phyloP scores from a whole-genome alignment of 306 rosid genomes.

The Hylodesmum podocarpum region DNA sequence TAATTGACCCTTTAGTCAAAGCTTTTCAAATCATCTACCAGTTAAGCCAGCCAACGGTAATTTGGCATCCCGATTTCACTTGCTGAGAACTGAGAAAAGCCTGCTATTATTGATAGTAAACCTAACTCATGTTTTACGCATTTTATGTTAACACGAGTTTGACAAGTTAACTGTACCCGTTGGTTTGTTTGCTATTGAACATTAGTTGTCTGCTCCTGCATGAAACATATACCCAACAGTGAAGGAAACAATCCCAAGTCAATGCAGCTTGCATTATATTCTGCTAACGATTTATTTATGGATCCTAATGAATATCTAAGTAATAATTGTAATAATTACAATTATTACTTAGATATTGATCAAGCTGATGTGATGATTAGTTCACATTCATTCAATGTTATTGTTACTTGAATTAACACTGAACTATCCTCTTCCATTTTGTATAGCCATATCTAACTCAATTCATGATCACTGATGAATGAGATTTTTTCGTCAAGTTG shows the following conservation, averaged over 20 bases:
- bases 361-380: not conserved
- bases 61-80: not conserved
- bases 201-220: conserved; percentile 1
- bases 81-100: not conserved
- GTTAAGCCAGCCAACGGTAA: not conserved
- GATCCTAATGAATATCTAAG: not conserved
- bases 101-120: not conserved
- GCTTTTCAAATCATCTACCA: not conserved
- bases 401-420: not conserved
- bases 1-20: not conserved
- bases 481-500: not conserved
- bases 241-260: not conserved
- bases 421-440: not conserved
- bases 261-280: conserved; percentile 13
- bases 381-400: not conserved
- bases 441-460: not conserved
- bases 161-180: not conserved
- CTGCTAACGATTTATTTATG: not conserved
- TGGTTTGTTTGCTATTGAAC: conserved; percentile 2
- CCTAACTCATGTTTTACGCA: not conserved
- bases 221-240: not conserved
- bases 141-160: not conserved
- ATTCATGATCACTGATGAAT: not conserved
- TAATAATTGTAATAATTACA: too few relatives aligned
- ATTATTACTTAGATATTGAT: not conserved